phyloP scores from a whole-genome alignment of 1,139 yeast genomes.

The Yamadazyma sp. region DNA sequence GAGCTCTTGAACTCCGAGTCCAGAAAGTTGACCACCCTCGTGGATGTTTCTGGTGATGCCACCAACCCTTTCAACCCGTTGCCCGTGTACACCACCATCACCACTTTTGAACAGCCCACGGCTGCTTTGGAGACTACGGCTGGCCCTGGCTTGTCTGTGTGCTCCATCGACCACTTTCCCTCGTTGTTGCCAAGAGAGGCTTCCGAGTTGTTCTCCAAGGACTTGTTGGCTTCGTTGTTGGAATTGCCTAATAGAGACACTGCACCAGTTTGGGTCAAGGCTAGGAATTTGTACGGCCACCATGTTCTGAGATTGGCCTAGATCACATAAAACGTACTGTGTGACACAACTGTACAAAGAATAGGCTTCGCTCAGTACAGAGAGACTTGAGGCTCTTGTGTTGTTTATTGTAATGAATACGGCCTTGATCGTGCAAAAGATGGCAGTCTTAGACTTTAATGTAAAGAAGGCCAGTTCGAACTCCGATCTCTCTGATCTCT shows the following conservation, averaged over 20 bases:
- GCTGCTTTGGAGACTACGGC: slow-evolving; percentile 72
- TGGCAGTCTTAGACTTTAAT: no score
- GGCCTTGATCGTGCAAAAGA: no score
- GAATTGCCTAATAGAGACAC: slow-evolving; percentile 77
- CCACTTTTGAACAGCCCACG: slow-evolving; percentile 89
- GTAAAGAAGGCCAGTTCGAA: no score
- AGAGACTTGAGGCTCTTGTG: no score
- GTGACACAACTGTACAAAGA: no score
- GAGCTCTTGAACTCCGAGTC: slow-evolving; percentile 60
- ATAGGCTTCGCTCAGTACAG: no score
- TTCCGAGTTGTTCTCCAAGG: slow-evolving; percentile 83
- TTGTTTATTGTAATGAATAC: no score
- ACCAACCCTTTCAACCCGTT: slow-evolving; percentile 98
- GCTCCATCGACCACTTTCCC: slow-evolving; percentile 97
- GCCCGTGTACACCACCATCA: slow-evolving; percentile 87
- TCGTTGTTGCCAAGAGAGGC: slow-evolving; percentile 95
- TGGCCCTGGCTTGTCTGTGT: slow-evolving; percentile 87
- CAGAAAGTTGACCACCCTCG: slow-evolving; percentile 87
- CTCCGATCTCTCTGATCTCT: no score
- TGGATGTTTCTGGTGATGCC: slow-evolving; percentile 97
- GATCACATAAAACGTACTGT: no score
- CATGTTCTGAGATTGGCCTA: slow-evolving; percentile 65
- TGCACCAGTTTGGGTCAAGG: slow-evolving; percentile 91
- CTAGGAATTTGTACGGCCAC: slow-evolving; percentile 76
- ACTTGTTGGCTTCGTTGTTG: slow-evolving; percentile 83